Base-by-base conservation (phyloP, 441 rosid genomes). In the Brassica balearica region DNA sequence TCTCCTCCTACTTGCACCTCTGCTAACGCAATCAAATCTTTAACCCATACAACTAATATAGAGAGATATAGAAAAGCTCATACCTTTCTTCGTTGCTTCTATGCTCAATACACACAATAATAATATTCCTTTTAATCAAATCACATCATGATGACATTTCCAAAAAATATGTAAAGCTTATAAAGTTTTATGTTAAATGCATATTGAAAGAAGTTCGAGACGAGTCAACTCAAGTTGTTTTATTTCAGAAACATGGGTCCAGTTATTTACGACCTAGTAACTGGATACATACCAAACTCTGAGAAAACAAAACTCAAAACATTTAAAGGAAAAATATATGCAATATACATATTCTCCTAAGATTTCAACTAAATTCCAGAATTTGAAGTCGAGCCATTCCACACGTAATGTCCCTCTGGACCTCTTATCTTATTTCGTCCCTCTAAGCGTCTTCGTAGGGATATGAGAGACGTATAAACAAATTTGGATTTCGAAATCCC, bases 11-110 rank as follows among this genome's bases (percentile, higher is more conserved):
- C 82, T 78, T 78, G 74, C 70, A 73, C 17, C 32, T 68, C 70
- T 69, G 79, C 62, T 63, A 79, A 79, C 75, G 75, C 79, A 63
- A 74, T 43, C 72, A 74, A 64, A 79, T 55, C 79, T 79, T 78
- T 64, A 68, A 79, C 72, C 82, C 82, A 79, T 74, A 41, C 78
- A 61, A 67, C 58, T 68, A 29, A 25, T 25, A 25, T 25, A 25
- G 27, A 25, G 27, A 25, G 27, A 25, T 25, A 25, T 2, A 25
- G 27, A 25, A 25, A 25, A 29, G 25, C 77, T 61, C 69, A 19
- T 62, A 53, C 74, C 23, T 79, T 79, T 74, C 75, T 55, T 79
- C 79, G 75, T 74, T 79, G 68, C 82, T 56, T 79, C 75, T 65
- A 7, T 22, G 19, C 64, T 53, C 58, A 51, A 46, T 46, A 60